Conservation (phyloP, 78 protist genomes). For the Dictyostelium purpureum region DNA sequence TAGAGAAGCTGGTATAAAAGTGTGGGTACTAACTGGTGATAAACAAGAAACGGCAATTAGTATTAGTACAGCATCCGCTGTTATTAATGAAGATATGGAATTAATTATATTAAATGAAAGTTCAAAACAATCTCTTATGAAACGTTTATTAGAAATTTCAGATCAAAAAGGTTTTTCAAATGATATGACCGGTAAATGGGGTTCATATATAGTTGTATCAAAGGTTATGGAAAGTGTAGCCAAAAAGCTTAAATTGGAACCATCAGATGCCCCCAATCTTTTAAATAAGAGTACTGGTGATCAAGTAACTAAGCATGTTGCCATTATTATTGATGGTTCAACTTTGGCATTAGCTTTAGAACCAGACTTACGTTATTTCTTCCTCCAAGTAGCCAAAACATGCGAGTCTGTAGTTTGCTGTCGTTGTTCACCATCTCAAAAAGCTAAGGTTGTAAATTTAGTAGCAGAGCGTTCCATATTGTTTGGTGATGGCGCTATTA, state of each 20-base stretch:
- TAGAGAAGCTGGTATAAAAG: slow-evolving; percentile 89
- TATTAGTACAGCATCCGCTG: slow-evolving; percentile 86
- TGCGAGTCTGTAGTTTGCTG: slow-evolving; percentile 88
- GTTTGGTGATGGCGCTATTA: slow-evolving; percentile 80
- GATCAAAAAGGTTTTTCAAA: not conserved
- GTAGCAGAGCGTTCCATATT: slow-evolving; percentile 32
- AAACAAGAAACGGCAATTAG: slow-evolving; percentile 97
- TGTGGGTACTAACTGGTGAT: slow-evolving; percentile 99
- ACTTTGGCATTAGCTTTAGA: slow-evolving; percentile 61
- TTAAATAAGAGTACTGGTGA: not conserved
- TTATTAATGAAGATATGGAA: slow-evolving; percentile 75
- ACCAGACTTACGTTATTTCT: slow-evolving; percentile 49
- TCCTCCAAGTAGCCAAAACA: slow-evolving; percentile 62
- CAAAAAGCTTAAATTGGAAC: slow-evolving; percentile 21
- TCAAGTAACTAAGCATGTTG: slow-evolving; percentile 17
- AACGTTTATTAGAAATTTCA: not conserved
- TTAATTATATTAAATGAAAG: slow-evolving; percentile 75
- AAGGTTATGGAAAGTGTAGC: slow-evolving; percentile 5
- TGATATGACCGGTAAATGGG: slow-evolving; percentile 36
- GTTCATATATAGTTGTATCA: not conserved
- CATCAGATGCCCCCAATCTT: slow-evolving; percentile 55
- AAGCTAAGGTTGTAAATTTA: slow-evolving; percentile 56
- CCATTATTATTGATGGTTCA: slow-evolving; percentile 76
- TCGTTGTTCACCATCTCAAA: slow-evolving; percentile 93
- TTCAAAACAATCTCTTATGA: slow-evolving; percentile 42